A percentile compares a stretch with the other conserved stretches of the same genome.
Evolutionary conservation across 352 stramenopile species (phyloP).

Genomic region (Phytopythium kandeliae): DNA sequence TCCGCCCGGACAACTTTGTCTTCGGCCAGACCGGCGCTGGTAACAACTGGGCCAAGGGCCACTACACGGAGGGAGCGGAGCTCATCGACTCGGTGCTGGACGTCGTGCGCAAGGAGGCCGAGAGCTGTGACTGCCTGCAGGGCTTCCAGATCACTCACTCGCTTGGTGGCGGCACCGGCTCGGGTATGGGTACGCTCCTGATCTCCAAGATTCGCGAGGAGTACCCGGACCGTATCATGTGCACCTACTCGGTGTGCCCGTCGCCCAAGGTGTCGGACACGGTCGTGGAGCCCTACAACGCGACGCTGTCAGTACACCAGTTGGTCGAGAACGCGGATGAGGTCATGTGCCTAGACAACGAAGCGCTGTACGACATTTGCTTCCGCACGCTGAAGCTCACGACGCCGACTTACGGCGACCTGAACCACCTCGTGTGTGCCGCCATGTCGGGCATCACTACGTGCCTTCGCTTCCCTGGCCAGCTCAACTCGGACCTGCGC

Average conservation of each 20-base stretch:
- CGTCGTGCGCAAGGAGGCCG: conserved; percentile 97
- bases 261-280: conserved; percentile 98
- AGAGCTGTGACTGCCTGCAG: conserved; percentile 98
- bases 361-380: conserved; percentile 99
- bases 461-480: conserved; percentile 97
- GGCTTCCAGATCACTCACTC: conserved; percentile 99
- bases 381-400: conserved; percentile 99
- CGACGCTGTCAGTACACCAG: conserved; percentile 98
- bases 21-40: conserved; percentile 97
- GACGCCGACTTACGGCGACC: conserved; percentile 97
- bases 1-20: conserved; percentile 99
- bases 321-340: conserved; percentile 99
- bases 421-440: conserved; percentile 99
- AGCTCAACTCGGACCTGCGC: conserved; percentile 98
- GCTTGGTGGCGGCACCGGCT: conserved; percentile 98
- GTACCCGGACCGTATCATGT: conserved; percentile 99
- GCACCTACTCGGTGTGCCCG: conserved; percentile 98
- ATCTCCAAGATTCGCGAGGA: conserved; percentile 99
- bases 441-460: conserved; percentile 99
- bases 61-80: conserved; percentile 99
- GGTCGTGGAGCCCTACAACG: conserved; percentile 99
- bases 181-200: conserved; percentile 98
- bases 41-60: conserved; percentile 99
- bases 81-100: conserved; percentile 98
- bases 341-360: conserved; percentile 99